phyloP scores from a whole-genome alignment of 2,329 filamentous ascomycete species.

The Mycocentrospora acerina region DNA sequence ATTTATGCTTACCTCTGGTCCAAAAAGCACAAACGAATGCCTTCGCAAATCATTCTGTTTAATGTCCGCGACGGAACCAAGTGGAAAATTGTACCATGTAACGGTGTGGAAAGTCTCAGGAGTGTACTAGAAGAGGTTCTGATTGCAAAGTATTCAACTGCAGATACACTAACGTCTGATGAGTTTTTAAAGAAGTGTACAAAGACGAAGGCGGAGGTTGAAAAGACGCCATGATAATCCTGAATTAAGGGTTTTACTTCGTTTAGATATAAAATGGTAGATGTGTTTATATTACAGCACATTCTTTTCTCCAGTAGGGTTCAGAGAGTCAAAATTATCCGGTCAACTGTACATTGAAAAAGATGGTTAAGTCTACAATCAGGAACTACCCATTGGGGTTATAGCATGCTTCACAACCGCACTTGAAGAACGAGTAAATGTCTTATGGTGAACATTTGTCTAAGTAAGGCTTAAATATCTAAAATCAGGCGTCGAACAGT shows the following conservation, averaged over 20 bases:
- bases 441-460: too few relatives aligned
- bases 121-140: conserved; percentile 5
- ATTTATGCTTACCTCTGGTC: conserved; percentile 11
- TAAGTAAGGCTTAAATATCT: too few relatives aligned
- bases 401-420: too few relatives aligned
- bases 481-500: too few relatives aligned
- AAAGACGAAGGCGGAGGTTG: conserved; percentile 7
- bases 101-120: conserved; percentile 5
- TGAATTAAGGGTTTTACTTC: neutral
- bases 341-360: too few relatives aligned
- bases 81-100: conserved; percentile 8
- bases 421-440: too few relatives aligned
- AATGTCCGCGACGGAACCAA: conserved; percentile 10
- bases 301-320: too few relatives aligned
- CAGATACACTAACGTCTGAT: conserved; percentile 4
- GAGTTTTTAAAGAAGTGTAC: conserved; percentile 7
- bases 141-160: conserved; percentile 7
- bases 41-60: conserved; percentile 9
- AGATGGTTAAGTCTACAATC: too few relatives aligned
- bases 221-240: neutral
- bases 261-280: neutral
- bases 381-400: too few relatives aligned
- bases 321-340: too few relatives aligned
- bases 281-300: too few relatives aligned
- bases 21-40: conserved; percentile 2